These are phyloP conservation scores for Candida sp. DNA, from an alignment of 1,139 yeast genomes.

Conservation along the genomic window DNA sequence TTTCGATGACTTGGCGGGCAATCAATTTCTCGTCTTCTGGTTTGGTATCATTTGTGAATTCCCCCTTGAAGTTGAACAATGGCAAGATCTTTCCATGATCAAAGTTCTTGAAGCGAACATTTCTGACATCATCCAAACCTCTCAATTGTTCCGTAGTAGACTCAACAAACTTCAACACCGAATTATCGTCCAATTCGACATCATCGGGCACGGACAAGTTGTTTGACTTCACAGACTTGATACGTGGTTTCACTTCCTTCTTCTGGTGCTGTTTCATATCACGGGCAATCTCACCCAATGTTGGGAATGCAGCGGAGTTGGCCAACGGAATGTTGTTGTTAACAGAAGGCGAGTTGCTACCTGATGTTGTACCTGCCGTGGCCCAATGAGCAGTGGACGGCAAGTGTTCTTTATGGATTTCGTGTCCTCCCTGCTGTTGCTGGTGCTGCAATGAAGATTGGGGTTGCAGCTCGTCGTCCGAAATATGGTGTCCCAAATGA, in stretches of 20 bases:
- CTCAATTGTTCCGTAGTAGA: conserved; percentile 39
- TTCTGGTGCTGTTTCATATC: conserved; percentile 42
- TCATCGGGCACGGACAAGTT: conserved; percentile 40
- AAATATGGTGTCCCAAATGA: conserved; percentile 9
- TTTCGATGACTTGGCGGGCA: conserved; percentile 48
- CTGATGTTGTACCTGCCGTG: conserved; percentile 27
- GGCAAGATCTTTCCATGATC: conserved; percentile 32
- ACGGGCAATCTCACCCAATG: conserved; percentile 66
- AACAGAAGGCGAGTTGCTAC: conserved; percentile 35
- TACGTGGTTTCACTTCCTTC: conserved; percentile 30
- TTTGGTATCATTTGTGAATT: conserved; percentile 23
- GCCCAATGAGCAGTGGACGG: conserved; percentile 71
- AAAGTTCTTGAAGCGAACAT: conserved; percentile 35
- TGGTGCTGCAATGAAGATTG: conserved; percentile 11
- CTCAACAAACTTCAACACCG: conserved; percentile 40
- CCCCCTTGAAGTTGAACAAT: conserved; percentile 37
- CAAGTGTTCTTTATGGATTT: conserved; percentile 28
- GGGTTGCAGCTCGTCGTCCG: conserved; percentile 18
- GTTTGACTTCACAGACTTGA: conserved; percentile 22
- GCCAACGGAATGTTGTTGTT: conserved; percentile 42
- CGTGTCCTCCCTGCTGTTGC: conserved; percentile 4
- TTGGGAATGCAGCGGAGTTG: conserved; percentile 70
- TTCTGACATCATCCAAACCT: conserved; percentile 31
- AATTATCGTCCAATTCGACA: conserved; percentile 43
- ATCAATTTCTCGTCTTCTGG: conserved; percentile 42